Conservation (phyloP, 192 early-diverging fungal species). For the Dissophora ornata region DNA sequence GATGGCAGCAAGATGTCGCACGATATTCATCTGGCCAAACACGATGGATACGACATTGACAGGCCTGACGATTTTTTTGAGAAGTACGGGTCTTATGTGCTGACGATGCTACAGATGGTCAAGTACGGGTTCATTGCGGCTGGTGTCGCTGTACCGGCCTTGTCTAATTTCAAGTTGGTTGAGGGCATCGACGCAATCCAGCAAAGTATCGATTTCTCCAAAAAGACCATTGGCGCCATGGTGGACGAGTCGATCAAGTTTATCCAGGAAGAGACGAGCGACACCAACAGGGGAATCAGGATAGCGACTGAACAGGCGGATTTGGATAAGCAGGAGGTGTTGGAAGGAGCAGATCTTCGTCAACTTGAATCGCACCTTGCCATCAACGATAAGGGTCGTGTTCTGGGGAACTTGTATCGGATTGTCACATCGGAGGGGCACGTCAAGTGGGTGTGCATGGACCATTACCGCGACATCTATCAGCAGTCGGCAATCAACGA, state of each 20-base stretch:
- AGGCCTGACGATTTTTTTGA: background rate
- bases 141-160: constrained; percentile 6
- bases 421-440: constrained; percentile 19
- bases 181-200: constrained; percentile 1
- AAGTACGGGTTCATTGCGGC: constrained; percentile 1
- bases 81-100: background rate
- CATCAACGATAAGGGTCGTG: background rate
- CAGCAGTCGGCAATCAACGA: too few species aligned
- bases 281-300: background rate
- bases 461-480: too few species aligned
- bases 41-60: constrained; percentile 8
- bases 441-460: constrained; percentile 35
- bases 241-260: constrained; percentile 22
- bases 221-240: background rate
- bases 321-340: constrained; percentile 11
- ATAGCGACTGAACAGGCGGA: background rate
- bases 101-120: constrained; percentile 3
- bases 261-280: background rate
- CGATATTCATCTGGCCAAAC: background rate
- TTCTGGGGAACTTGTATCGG: constrained; percentile 22
- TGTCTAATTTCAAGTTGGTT: background rate
- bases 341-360: constrained; percentile 24
- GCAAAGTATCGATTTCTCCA: background rate
- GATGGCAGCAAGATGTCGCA: background rate
- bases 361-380: background rate